Percentiles rank a stretch among this genome's conserved stretches.
Evolutionary conservation across 495 filamentous ascomycete genomes (phyloP).

Genomic region (Usnea hakonensis): DNA sequence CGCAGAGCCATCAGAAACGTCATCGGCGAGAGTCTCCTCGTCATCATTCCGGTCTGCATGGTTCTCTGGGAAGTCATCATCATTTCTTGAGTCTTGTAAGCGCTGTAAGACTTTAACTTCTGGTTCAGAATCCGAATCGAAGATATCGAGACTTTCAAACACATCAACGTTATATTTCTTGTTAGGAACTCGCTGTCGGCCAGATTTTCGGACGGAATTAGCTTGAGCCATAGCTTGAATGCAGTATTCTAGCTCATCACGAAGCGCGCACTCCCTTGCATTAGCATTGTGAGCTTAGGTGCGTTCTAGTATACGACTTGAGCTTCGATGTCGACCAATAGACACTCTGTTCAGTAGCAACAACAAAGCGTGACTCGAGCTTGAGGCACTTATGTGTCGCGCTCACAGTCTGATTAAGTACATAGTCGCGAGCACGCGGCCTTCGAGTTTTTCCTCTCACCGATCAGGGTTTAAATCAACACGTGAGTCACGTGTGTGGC

Average conservation of each 20-base stretch:
- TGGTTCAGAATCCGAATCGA: conserved; percentile 22
- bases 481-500: too few species aligned
- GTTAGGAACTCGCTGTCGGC: conserved; percentile 23
- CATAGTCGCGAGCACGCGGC: too few species aligned
- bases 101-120: conserved; percentile 12
- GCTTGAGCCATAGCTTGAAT: neutral
- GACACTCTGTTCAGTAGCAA: neutral
- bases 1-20: conserved; percentile 23
- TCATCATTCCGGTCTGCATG: conserved; percentile 11
- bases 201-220: conserved; percentile 21
- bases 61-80: conserved; percentile 10
- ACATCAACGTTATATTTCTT: conserved; percentile 21
- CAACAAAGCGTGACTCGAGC: neutral
- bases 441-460: too few species aligned
- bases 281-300: neutral
- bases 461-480: too few species aligned
- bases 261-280: neutral
- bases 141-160: conserved; percentile 18
- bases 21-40: conserved; percentile 17
- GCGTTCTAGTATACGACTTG: neutral
- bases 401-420: neutral
- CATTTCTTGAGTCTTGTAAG: conserved; percentile 3
- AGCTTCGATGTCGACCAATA: neutral
- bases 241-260: neutral
- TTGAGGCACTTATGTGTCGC: neutral